Evolutionary conservation across 345 rosid species (phyloP).

Genomic region (Abelmoschus esculentus): DNA sequence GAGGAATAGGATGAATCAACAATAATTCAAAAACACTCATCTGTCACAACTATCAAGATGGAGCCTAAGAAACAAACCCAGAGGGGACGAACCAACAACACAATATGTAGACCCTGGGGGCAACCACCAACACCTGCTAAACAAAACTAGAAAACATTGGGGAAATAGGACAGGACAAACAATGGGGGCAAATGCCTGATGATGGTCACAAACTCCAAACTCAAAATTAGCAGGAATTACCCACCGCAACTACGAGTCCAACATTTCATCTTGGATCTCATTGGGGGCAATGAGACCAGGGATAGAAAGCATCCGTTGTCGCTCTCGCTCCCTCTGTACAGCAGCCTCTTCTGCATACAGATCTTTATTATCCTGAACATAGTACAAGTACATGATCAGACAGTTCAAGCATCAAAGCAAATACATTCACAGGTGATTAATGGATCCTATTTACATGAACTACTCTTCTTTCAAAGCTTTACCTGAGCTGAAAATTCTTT

Average conservation of each 20-base stretch:
- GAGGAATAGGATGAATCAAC: too few relatives aligned
- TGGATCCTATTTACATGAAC: background rate
- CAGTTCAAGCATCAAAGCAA: background rate
- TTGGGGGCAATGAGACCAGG: constrained; percentile 75
- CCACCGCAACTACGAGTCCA: constrained; percentile 47
- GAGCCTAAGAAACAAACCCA: constrained; percentile 5
- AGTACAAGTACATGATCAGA: background rate
- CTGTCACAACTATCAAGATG: constrained; percentile 17
- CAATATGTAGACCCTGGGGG: constrained; percentile 18
- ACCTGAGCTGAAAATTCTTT: constrained; percentile 88
- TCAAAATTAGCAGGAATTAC: constrained; percentile 19
- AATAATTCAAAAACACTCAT: background rate
- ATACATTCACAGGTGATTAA: background rate
- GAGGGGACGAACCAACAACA: constrained; percentile 6
- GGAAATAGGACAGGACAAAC: constrained; percentile 13
- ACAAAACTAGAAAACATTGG: constrained; percentile 6
- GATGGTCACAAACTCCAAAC: constrained; percentile 5
- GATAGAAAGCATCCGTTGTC: constrained; percentile 65
- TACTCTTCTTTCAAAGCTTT: background rate
- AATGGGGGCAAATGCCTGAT: constrained; percentile 19
- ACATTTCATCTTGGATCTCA: constrained; percentile 75
- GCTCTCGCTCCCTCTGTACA: constrained; percentile 60
- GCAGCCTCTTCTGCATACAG: constrained; percentile 80
- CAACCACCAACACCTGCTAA: constrained; percentile 15
- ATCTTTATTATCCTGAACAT: constrained; percentile 65